Conservation (phyloP, 129 eudicot genomes). For the Flaveria trinervia region DNA sequence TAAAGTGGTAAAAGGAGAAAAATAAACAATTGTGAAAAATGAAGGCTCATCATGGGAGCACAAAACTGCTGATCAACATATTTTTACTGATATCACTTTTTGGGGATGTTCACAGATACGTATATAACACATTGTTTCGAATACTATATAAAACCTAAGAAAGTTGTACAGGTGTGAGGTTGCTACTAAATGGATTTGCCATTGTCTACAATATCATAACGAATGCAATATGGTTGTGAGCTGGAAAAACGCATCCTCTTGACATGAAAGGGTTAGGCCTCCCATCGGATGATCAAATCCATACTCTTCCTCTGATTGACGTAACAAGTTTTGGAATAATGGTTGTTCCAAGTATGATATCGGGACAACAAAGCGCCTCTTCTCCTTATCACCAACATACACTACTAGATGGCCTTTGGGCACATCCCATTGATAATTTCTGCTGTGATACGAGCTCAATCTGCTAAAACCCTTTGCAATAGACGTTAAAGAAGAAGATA, state of each 20-base stretch:
- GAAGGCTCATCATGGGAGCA: neutral
- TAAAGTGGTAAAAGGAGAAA: too few relatives aligned
- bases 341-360: neutral
- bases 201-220: neutral
- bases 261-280: neutral
- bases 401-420: conserved; percentile 9
- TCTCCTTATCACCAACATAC: conserved; percentile 7
- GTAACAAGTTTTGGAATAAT: neutral
- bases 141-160: too few relatives aligned
- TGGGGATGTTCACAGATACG: too few relatives aligned
- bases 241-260: neutral
- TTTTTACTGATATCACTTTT: too few relatives aligned
- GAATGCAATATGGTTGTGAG: neutral
- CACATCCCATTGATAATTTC: conserved; percentile 2
- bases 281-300: neutral
- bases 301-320: neutral
- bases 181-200: too few relatives aligned
- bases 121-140: too few relatives aligned
- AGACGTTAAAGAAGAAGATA: neutral
- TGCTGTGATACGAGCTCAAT: neutral
- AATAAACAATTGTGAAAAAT: neutral
- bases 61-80: neutral
- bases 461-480: neutral
- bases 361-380: neutral
- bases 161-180: too few relatives aligned